These are phyloP conservation scores for Monosporascus cannonballus DNA, from an alignment of 2,329 filamentous ascomycete species.

Conservation along the genomic window DNA sequence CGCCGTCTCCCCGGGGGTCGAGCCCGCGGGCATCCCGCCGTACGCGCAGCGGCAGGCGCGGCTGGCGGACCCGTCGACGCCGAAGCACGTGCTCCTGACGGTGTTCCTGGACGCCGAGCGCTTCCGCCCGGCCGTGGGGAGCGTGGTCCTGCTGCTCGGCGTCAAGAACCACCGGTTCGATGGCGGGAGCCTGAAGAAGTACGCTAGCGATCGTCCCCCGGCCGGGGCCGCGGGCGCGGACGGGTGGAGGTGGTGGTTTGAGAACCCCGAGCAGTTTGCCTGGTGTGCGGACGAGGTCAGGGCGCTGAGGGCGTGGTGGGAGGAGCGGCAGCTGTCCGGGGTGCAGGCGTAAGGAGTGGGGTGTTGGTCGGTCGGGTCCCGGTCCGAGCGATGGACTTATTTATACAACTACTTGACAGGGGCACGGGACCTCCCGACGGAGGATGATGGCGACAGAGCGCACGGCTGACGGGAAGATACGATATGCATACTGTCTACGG, in stretches of 20 bases:
- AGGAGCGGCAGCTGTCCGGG: background rate
- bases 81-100: conserved; percentile 46
- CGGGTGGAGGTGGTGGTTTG: conserved; percentile 41
- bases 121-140: conserved; percentile 42
- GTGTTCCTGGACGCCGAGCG: conserved; percentile 47
- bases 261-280: conserved; percentile 36
- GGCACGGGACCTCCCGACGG: too few relatives aligned
- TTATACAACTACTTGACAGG: too few relatives aligned
- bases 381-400: too few relatives aligned
- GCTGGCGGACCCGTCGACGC: conserved; percentile 44
- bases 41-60: conserved; percentile 46
- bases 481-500: too few relatives aligned
- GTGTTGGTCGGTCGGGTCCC: too few relatives aligned
- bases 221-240: conserved; percentile 10
- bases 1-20: conserved; percentile 36
- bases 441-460: too few relatives aligned
- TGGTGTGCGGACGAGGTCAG: conserved; percentile 41
- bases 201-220: conserved; percentile 29
- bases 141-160: conserved; percentile 44
- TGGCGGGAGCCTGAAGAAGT: conserved; percentile 37
- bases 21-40: conserved; percentile 43
- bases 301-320: conserved; percentile 42
- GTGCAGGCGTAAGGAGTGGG: too few relatives aligned
- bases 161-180: conserved; percentile 55
- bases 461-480: too few relatives aligned